phyloP scores from a whole-genome alignment of 1,284 basidiomycete genomes.

The Malassezia sp. region DNA sequence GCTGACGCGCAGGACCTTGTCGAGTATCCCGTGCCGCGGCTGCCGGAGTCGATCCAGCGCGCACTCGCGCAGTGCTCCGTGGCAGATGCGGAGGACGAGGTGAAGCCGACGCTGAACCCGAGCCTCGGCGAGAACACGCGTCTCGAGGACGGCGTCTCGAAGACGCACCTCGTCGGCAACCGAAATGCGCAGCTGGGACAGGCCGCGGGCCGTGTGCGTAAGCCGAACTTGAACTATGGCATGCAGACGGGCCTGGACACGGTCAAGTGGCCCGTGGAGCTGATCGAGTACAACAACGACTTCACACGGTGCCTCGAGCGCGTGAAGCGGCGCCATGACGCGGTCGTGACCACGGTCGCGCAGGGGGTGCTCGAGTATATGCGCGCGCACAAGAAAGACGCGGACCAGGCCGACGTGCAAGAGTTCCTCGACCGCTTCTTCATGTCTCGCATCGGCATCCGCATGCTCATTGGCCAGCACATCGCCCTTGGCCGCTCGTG shows the following conservation, averaged over 20 bases:
- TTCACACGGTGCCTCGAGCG: slow-evolving; percentile 78
- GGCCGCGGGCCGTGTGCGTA: neutral
- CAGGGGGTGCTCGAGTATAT: slow-evolving; percentile 66
- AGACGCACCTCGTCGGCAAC: slow-evolving; percentile 5
- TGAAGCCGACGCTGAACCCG: slow-evolving; percentile 37
- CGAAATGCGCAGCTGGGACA: neutral
- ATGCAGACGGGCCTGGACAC: slow-evolving; percentile 67
- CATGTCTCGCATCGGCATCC: slow-evolving; percentile 72
- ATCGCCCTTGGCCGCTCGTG: slow-evolving; percentile 36
- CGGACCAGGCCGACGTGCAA: slow-evolving; percentile 74
- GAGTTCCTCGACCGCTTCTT: slow-evolving; percentile 95
- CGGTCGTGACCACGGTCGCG: slow-evolving; percentile 83
- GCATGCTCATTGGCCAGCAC: slow-evolving; percentile 46
- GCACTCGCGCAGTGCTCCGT: slow-evolving; percentile 16
- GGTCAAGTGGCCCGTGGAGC: slow-evolving; percentile 74
- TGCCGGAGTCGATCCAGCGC: slow-evolving; percentile 38
- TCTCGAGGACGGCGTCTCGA: slow-evolving; percentile 25
- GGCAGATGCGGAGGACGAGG: neutral
- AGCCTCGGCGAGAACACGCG: slow-evolving; percentile 27
- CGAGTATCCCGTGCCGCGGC: slow-evolving; percentile 36
- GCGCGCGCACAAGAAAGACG: slow-evolving; percentile 47
- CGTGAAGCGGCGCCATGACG: slow-evolving; percentile 91
- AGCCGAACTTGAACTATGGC: slow-evolving; percentile 49
- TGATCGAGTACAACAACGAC: slow-evolving; percentile 80
- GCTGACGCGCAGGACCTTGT: slow-evolving; percentile 37